Evolutionary conservation across 2,329 filamentous ascomycete species (phyloP).

Genomic region (Thelonectria rubi): DNA sequence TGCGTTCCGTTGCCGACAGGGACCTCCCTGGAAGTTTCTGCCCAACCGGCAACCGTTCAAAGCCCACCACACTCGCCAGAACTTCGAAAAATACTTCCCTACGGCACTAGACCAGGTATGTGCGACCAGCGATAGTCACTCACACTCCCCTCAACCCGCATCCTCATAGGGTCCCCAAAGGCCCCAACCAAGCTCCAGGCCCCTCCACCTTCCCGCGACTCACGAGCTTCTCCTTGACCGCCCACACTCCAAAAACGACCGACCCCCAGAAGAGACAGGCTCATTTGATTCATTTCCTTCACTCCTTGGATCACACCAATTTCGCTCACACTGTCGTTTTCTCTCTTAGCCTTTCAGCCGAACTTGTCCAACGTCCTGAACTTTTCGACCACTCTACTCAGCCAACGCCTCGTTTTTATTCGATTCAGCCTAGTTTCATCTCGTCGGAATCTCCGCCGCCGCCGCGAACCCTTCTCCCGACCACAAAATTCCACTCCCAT

Average conservation of each 20-base stretch:
- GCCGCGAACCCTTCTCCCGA: not conserved
- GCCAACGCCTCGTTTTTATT: slow-evolving; percentile 25
- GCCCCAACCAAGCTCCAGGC: not conserved
- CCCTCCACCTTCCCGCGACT: slow-evolving; percentile 20
- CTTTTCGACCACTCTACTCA: not conserved
- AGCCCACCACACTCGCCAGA: slow-evolving; percentile 3
- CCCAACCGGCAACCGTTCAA: slow-evolving; percentile 2
- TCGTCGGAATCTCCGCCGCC: slow-evolving; percentile 29
- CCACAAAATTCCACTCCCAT: slow-evolving; percentile 28
- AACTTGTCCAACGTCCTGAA: slow-evolving; percentile 3
- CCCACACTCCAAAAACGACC: slow-evolving; percentile 22
- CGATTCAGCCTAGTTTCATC: slow-evolving; percentile 14
- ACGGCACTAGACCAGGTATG: slow-evolving; percentile 17
- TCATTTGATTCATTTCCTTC: slow-evolving; percentile 22
- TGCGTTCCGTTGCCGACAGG: not conserved
- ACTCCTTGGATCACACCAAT: slow-evolving; percentile 3
- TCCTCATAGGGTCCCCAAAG: slow-evolving; percentile 18
- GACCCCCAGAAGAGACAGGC: slow-evolving; percentile 16
- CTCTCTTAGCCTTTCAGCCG: slow-evolving; percentile 4
- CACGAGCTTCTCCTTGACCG: slow-evolving; percentile 28
- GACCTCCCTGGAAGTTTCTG: not conserved
- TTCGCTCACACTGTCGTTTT: slow-evolving; percentile 3
- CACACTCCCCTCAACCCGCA: slow-evolving; percentile 10
- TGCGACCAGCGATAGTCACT: slow-evolving; percentile 14
- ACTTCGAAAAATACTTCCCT: not conserved